Base-by-base conservation (phyloP, 2,329 filamentous ascomycete species). In the Ophioceras dolichostomum region DNA sequence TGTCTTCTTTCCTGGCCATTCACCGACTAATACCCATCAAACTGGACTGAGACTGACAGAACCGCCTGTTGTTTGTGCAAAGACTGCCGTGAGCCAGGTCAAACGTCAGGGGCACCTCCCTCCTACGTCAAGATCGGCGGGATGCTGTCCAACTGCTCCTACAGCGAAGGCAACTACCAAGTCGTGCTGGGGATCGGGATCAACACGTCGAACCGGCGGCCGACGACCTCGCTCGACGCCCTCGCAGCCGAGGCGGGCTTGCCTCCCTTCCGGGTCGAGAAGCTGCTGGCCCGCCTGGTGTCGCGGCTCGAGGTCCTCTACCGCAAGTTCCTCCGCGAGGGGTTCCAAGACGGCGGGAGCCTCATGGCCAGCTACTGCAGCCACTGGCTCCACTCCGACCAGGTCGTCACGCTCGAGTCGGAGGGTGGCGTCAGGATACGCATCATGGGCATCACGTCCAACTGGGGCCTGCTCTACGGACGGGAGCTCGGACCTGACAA, bases 121-220 rank as follows among this genome's bases (percentile, higher is more conserved):
- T 52, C 61, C 3, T 91, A 91, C 47, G 79, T 87, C 46, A 98
- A 98, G 53, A 88, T 98, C 38, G 86, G 85, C 37, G 91, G 91
- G 5, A 91, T 98, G 43, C 70, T 96, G 3, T 83, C 94, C 6
- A 94, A 94, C 55, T 91, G 84, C 43, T 76, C 78, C 40, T 96
- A 91, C 61, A 74, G 73, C 5, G 70, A 74, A 5, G 77, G 77
- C 19, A 72, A 77, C 44, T 96, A 94, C 58, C 83, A 89, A 44
- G 73, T 94, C 29, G 79, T 96, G 14, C 73, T 89, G 3, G 91
- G 91, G 20, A 76, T 86, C 46, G 91, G 91, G 2, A 55, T 98
- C 47, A 98, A 98, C 57, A 76, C 85, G 13, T 76, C 76, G 38
- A 95, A 96, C 55, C 67, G 73, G 2, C 77, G 80, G 0, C 91